A percentile compares a stretch with the other conserved stretches of the same genome.
Conservation (phyloP, 768 basidiomycete genomes). For the Rhodotorula kratochvilovae region DNA sequence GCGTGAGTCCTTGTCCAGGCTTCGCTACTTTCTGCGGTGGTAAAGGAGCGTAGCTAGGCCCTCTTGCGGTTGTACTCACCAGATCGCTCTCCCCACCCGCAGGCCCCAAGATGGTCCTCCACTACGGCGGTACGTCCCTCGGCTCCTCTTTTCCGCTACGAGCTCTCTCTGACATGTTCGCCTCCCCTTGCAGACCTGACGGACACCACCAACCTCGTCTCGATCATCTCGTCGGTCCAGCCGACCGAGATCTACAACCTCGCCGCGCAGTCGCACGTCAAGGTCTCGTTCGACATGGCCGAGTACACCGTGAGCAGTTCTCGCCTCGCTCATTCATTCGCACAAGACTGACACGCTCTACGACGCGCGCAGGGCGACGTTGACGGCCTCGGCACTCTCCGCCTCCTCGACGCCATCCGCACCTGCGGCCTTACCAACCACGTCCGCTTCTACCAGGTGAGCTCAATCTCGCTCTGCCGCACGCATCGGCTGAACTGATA, state of each 20-base stretch:
- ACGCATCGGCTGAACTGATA: neutral
- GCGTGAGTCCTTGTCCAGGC: constrained; percentile 54
- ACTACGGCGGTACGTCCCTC: constrained; percentile 43
- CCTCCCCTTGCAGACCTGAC: constrained; percentile 67
- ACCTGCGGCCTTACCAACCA: constrained; percentile 92
- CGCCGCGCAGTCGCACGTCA: constrained; percentile 96
- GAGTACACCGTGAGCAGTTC: constrained; percentile 73
- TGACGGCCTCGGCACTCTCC: constrained; percentile 88
- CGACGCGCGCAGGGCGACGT: constrained; percentile 66
- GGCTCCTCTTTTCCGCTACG: neutral
- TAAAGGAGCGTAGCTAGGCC: too few relatives aligned
- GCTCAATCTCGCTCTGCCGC: neutral
- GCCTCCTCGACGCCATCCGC: constrained; percentile 89
- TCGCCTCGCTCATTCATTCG: too few relatives aligned
- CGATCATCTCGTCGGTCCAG: constrained; percentile 88
- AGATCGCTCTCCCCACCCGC: neutral
- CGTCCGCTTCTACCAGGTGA: constrained; percentile 81
- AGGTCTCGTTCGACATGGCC: constrained; percentile 98
- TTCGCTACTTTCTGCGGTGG: neutral
- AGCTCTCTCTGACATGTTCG: neutral
- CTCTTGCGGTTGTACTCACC: neutral
- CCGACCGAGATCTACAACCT: constrained; percentile 97
- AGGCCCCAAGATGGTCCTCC: constrained; percentile 47
- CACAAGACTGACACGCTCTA: neutral
- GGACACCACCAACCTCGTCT: constrained; percentile 94